Evolutionary conservation across 148 eudicot genomes (phyloP).

Genomic region (Cornus controversa): DNA sequence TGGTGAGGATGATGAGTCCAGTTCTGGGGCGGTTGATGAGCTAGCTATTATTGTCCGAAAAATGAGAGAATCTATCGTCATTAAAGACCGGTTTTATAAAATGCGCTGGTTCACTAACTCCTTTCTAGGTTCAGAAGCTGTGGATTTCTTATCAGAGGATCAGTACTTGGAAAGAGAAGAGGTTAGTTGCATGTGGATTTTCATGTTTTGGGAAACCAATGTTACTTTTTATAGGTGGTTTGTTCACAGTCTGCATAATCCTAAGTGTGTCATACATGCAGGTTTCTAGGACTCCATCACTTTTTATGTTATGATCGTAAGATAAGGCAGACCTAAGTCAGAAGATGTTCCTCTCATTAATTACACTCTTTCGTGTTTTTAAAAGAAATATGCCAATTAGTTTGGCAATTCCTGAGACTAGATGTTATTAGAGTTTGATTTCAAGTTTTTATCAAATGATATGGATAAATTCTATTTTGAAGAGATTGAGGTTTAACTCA

Average conservation of each 20-base stretch:
- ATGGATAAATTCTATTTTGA: background rate
- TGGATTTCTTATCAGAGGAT: conserved; percentile 56
- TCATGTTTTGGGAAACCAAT: background rate
- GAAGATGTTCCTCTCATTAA: background rate
- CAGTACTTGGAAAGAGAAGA: conserved; percentile 51
- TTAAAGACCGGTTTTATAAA: conserved; percentile 45
- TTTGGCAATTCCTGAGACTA: conserved; percentile 2
- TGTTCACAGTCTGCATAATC: background rate
- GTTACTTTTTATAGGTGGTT: background rate
- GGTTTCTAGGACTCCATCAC: background rate
- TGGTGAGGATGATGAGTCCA: conserved; percentile 53
- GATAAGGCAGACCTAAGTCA: background rate
- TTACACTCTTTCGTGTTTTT: background rate
- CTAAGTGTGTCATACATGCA: background rate
- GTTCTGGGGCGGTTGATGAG: conserved; percentile 42
- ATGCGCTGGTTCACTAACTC: conserved; percentile 45
- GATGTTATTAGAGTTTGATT: background rate
- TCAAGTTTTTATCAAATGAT: background rate
- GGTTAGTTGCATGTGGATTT: conserved; percentile 24
- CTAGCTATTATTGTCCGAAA: conserved; percentile 44
- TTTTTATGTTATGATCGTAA: background rate
- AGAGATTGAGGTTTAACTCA: background rate
- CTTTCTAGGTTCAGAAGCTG: conserved; percentile 53
- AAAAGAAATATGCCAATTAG: background rate
- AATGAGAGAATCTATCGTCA: conserved; percentile 37